phyloP scores from a whole-genome alignment of 2,329 filamentous ascomycete species.

The Aulographum hederae region DNA sequence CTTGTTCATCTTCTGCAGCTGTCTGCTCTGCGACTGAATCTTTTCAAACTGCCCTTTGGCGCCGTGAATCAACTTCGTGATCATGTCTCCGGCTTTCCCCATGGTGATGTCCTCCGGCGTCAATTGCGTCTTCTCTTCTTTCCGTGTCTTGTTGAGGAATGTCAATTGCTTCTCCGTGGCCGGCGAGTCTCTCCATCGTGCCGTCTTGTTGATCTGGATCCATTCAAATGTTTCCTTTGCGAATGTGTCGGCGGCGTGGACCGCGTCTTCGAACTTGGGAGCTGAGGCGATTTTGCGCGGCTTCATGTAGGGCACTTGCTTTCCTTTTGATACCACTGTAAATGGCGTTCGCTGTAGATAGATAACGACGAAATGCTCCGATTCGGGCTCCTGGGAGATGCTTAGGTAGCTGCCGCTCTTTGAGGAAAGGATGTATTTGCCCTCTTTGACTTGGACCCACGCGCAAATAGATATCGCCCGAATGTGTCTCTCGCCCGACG shows the following conservation, averaged over 20 bases:
- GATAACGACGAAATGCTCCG: conserved; percentile 19
- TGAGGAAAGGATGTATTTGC: conserved; percentile 53
- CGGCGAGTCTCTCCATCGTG: conserved; percentile 56
- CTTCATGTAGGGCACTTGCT: conserved; percentile 43
- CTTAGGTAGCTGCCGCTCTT: conserved; percentile 40
- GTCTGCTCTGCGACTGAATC: neutral
- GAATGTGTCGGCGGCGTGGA: conserved; percentile 73
- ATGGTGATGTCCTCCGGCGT: conserved; percentile 45
- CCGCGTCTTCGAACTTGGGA: conserved; percentile 50
- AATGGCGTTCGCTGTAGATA: conserved; percentile 22
- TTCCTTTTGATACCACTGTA: conserved; percentile 11
- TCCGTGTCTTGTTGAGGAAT: conserved; percentile 48
- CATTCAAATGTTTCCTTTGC: conserved; percentile 48
- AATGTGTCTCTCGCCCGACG: conserved; percentile 60
- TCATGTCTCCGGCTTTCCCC: conserved; percentile 74
- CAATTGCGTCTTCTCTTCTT: conserved; percentile 32
- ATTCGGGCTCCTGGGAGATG: conserved; percentile 18
- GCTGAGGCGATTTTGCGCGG: conserved; percentile 51
- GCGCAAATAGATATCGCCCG: conserved; percentile 54
- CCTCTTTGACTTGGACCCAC: conserved; percentile 64
- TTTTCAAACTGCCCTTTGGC: conserved; percentile 44
- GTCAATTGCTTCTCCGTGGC: conserved; percentile 45
- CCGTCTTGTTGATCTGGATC: conserved; percentile 44
- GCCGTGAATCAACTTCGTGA: conserved; percentile 78
- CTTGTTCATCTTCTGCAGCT: too few relatives aligned